phyloP scores from a whole-genome alignment of 140 eudicot species.

The Anethum foeniculum region DNA sequence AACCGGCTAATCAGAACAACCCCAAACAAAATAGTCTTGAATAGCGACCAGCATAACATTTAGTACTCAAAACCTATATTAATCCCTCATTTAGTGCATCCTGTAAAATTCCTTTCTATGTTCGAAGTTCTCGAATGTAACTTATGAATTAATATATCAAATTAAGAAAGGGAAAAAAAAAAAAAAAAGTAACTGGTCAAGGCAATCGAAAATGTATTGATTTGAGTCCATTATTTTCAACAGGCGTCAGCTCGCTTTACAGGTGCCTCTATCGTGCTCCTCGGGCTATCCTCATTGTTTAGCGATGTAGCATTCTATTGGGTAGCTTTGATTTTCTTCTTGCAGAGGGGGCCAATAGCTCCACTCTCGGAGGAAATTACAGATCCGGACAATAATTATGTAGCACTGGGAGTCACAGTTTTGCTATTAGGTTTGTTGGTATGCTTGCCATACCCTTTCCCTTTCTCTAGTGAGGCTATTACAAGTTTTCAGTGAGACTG shows the following conservation, averaged over 20 bases:
- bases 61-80: too few relatives aligned
- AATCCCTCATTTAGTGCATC: too few relatives aligned
- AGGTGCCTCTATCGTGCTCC: constrained; percentile 60
- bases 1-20: neutral
- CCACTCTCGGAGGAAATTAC: constrained; percentile 82
- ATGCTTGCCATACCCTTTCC: constrained; percentile 93
- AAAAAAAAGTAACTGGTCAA: neutral
- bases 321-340: constrained; percentile 84
- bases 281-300: constrained; percentile 73
- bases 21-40: neutral
- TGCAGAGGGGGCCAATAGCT: constrained; percentile 96
- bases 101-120: too few relatives aligned
- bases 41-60: too few relatives aligned
- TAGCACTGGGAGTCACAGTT: constrained; percentile 64
- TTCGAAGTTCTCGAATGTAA: too few relatives aligned
- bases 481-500: constrained; percentile 35
- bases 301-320: constrained; percentile 97
- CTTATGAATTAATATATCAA: too few relatives aligned
- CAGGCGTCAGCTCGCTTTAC: constrained; percentile 79
- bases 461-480: constrained; percentile 54
- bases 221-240: neutral
- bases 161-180: neutral
- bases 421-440: constrained; percentile 70
- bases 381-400: constrained; percentile 62
- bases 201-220: neutral